phyloP scores from a whole-genome alignment of 2,329 filamentous ascomycete species.

The Coleophoma eucalyptorum region DNA sequence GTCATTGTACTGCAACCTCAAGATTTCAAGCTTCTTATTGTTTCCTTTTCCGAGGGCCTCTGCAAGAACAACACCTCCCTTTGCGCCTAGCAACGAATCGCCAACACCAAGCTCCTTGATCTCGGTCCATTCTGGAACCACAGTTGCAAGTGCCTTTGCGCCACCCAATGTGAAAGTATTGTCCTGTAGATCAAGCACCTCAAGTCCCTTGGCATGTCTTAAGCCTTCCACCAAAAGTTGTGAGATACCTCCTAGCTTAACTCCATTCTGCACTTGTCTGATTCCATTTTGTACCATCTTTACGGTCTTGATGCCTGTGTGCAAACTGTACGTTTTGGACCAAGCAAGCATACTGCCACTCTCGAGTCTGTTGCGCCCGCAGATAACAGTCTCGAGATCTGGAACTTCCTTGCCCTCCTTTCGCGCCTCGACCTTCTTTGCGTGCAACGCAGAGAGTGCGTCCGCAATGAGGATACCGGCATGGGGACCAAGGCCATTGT shows the following conservation, averaged over 20 bases:
- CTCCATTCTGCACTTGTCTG: conserved; percentile 85
- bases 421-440: conserved; percentile 76
- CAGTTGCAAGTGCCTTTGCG: conserved; percentile 72
- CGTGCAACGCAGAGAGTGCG: conserved; percentile 77
- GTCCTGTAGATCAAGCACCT: conserved; percentile 87
- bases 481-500: conserved; percentile 92
- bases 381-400: conserved; percentile 92
- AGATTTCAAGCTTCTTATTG: conserved; percentile 74
- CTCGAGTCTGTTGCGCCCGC: conserved; percentile 91
- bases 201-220: conserved; percentile 62
- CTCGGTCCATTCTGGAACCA: conserved; percentile 69
- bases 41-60: conserved; percentile 69
- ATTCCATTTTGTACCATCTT: conserved; percentile 99
- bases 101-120: conserved; percentile 83
- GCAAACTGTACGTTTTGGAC: conserved; percentile 82
- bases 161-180: conserved; percentile 91
- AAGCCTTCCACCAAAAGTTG: conserved; percentile 77
- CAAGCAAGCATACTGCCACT: conserved; percentile 95
- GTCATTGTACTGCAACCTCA: conserved; percentile 92
- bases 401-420: conserved; percentile 70
- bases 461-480: conserved; percentile 88
- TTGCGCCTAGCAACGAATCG: conserved; percentile 78
- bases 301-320: conserved; percentile 76
- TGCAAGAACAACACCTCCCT: conserved; percentile 72
- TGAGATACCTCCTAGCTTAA: conserved; percentile 87